These are phyloP conservation scores for Diutina rugosa DNA, from an alignment of 1,139 yeast species.

Conservation along the genomic window DNA sequence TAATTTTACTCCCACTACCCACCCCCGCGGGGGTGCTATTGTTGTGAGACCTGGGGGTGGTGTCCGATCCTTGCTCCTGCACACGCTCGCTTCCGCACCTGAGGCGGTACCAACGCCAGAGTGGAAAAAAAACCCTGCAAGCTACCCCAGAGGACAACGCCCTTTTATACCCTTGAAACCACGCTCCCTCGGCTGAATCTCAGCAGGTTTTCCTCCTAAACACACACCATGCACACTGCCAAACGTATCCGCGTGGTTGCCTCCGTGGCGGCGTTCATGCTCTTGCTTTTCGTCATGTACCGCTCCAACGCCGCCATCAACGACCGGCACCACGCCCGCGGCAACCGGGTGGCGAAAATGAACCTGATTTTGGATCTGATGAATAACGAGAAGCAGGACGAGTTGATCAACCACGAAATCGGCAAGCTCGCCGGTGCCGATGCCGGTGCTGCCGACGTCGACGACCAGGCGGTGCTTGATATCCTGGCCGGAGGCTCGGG, in stretches of 20 bases:
- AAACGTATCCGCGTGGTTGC: neutral
- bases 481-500: neutral
- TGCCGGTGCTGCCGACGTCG: neutral
- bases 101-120: neutral
- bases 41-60: neutral
- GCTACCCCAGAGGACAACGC: neutral
- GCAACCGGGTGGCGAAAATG: neutral
- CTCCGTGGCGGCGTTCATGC: neutral
- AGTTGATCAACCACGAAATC: constrained; percentile 1
- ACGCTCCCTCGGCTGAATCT: neutral
- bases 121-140: neutral
- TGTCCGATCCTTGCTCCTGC: neutral
- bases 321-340: neutral
- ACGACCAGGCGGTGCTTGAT: neutral
- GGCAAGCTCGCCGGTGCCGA: neutral
- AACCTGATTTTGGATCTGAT: neutral
- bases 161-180: neutral
- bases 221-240: neutral
- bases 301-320: neutral
- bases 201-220: neutral
- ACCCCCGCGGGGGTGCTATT: too few species aligned
- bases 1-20: too few species aligned
- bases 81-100: neutral
- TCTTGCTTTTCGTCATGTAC: neutral
- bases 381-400: constrained; percentile 1